These are phyloP conservation scores for Leucosporidium creatinivorum DNA, from an alignment of 768 basidiomycete species.

Conservation along the genomic window DNA sequence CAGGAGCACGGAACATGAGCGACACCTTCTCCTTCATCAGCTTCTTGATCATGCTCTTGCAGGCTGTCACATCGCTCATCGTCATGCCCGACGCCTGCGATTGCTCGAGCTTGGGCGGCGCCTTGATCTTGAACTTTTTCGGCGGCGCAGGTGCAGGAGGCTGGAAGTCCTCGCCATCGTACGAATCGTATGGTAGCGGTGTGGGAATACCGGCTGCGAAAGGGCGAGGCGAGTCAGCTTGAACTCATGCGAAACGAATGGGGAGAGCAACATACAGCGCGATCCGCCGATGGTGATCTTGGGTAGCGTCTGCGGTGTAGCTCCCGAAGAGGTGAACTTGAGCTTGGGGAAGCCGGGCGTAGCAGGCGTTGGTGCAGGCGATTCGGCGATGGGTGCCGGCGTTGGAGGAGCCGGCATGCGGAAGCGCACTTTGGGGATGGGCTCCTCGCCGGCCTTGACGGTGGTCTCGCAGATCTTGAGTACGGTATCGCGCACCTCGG, in stretches of 20 bases:
- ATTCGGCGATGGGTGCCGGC: conserved; percentile 4
- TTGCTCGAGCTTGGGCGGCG: conserved; percentile 7
- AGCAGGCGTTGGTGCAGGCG: background rate
- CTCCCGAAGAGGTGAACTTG: conserved; percentile 18
- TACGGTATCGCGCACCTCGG: conserved; percentile 83
- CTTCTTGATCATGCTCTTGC: conserved; percentile 54
- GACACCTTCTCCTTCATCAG: conserved; percentile 67
- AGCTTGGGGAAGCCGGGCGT: conserved; percentile 6
- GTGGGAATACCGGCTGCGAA: background rate
- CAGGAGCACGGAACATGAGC: conserved; percentile 69
- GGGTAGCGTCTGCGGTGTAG: conserved; percentile 6
- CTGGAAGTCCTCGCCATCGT: background rate
- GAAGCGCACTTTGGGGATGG: conserved; percentile 62
- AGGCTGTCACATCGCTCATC: conserved; percentile 32
- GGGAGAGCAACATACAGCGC: background rate
- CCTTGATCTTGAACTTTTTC: conserved; percentile 27
- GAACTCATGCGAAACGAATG: background rate
- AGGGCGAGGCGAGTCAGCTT: background rate
- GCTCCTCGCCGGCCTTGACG: conserved; percentile 73
- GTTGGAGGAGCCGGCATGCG: conserved; percentile 38
- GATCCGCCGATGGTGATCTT: conserved; percentile 1
- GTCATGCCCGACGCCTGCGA: conserved; percentile 35
- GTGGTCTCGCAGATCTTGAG: conserved; percentile 86
- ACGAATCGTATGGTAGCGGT: background rate
- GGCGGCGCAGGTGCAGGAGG: conserved; percentile 1